phyloP scores from a whole-genome alignment of 2,329 filamentous ascomycete genomes.

The Emmonsiellopsis sp. region DNA sequence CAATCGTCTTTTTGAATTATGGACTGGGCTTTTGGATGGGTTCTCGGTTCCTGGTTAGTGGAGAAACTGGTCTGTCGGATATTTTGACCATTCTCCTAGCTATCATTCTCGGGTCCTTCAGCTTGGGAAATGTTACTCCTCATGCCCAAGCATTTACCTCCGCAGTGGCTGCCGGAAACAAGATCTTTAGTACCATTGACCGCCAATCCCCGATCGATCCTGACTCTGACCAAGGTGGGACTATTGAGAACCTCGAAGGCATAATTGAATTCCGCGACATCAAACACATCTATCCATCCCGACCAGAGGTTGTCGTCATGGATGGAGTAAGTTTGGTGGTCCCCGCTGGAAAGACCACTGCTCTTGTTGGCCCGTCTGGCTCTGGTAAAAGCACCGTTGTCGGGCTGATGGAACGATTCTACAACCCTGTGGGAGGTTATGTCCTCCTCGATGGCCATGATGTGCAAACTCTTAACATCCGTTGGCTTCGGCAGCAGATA shows the following conservation, averaged over 20 bases:
- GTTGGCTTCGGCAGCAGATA: slow-evolving; percentile 87
- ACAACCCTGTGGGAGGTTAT: slow-evolving; percentile 72
- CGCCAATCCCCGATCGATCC: slow-evolving; percentile 77
- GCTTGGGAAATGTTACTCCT: slow-evolving; percentile 76
- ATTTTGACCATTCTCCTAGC: slow-evolving; percentile 82
- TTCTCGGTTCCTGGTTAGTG: slow-evolving; percentile 60
- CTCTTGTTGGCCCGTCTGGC: slow-evolving; percentile 86
- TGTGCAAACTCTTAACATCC: slow-evolving; percentile 70
- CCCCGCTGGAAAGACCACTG: slow-evolving; percentile 84
- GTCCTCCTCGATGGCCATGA: slow-evolving; percentile 77
- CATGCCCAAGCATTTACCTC: slow-evolving; percentile 81
- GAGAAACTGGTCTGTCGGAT: slow-evolving; percentile 56
- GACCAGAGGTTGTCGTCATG: slow-evolving; percentile 85
- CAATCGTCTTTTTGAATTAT: slow-evolving; percentile 77
- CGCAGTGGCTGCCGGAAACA: slow-evolving; percentile 71
- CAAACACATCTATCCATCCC: slow-evolving; percentile 89
- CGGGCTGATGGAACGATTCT: slow-evolving; percentile 87
- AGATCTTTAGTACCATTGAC: slow-evolving; percentile 93
- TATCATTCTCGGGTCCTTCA: slow-evolving; percentile 88
- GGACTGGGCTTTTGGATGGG: slow-evolving; percentile 85
- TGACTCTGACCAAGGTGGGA: slow-evolving; percentile 59
- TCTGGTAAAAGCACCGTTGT: slow-evolving; percentile 94
- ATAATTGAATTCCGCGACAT: slow-evolving; percentile 71
- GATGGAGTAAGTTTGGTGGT: slow-evolving; percentile 69
- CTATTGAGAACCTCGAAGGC: slow-evolving; percentile 63